A percentile compares a stretch with the other conserved stretches of the same genome.
phyloP scores from a whole-genome alignment of 2,329 filamentous ascomycete genomes.

The Stromatinia cepivora region DNA sequence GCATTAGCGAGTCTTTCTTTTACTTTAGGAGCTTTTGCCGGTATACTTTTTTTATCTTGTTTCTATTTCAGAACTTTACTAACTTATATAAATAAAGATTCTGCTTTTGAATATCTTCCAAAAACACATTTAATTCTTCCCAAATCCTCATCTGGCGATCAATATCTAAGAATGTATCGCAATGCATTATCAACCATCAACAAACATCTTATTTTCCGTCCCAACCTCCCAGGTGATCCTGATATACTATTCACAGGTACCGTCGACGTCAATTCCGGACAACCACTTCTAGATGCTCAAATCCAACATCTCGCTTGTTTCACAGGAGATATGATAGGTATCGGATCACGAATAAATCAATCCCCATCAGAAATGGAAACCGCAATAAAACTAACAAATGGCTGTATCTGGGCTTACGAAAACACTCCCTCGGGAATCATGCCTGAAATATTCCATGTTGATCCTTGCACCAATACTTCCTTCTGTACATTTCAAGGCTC shows the following conservation, averaged over 20 bases:
- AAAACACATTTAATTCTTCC: constrained; percentile 46
- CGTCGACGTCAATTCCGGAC: constrained; percentile 34
- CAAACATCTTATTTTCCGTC: constrained; percentile 46
- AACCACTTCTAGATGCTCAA: constrained; percentile 21
- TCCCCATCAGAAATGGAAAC: constrained; percentile 53
- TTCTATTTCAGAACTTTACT: constrained; percentile 54
- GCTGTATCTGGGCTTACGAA: constrained; percentile 61
- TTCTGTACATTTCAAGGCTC: constrained; percentile 30
- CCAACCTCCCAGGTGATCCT: constrained; percentile 46
- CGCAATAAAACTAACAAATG: constrained; percentile 57
- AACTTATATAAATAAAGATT: constrained; percentile 59
- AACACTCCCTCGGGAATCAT: constrained; percentile 58
- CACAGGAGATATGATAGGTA: constrained; percentile 65
- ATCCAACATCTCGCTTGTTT: constrained; percentile 69
- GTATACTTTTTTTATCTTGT: constrained; percentile 53
- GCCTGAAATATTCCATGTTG: constrained; percentile 55
- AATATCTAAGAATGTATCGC: constrained; percentile 46
- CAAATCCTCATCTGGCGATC: constrained; percentile 33
- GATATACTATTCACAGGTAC: constrained; percentile 52
- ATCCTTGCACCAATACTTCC: constrained; percentile 24
- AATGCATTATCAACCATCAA: constrained; percentile 47
- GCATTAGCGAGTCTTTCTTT: constrained; percentile 53
- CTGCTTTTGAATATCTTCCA: constrained; percentile 63
- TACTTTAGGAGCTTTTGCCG: constrained; percentile 54
- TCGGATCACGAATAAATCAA: constrained; percentile 61